phyloP scores from a whole-genome alignment of 306 rosid species.

The Delonix regia region DNA sequence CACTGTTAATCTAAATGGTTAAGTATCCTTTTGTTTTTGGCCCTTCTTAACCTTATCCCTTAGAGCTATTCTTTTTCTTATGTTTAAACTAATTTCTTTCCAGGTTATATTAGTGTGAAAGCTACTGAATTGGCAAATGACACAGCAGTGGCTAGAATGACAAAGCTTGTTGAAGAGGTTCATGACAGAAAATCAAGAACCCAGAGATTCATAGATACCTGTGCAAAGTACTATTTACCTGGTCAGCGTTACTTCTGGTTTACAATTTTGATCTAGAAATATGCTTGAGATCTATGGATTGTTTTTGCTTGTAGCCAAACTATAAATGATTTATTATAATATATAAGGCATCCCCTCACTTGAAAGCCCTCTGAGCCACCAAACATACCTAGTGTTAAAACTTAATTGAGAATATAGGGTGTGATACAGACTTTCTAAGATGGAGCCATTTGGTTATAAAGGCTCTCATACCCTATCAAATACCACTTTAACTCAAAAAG shows the following conservation, averaged over 20 bases:
- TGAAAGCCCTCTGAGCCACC: too few relatives aligned
- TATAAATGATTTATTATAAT: too few relatives aligned
- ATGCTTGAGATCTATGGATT: not conserved
- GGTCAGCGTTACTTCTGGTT: conserved; percentile 39
- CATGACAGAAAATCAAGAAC: conserved; percentile 68
- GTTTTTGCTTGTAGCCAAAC: not conserved
- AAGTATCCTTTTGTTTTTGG: not conserved
- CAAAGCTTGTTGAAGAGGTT: conserved; percentile 87
- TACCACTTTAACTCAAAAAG: too few relatives aligned
- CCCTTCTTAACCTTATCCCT: not conserved
- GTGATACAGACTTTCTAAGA: too few relatives aligned
- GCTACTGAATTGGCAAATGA: conserved; percentile 81
- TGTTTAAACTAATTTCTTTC: conserved; percentile 7
- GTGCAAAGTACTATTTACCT: conserved; percentile 82
- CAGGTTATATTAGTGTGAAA: conserved; percentile 81
- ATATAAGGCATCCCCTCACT: not conserved
- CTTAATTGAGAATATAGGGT: too few relatives aligned
- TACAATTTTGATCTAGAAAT: not conserved
- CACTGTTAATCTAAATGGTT: conserved; percentile 78
- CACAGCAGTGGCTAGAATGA: conserved; percentile 84
- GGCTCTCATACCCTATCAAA: too few relatives aligned
- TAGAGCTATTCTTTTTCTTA: not conserved
- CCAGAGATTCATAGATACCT: conserved; percentile 78
- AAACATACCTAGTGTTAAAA: too few relatives aligned
- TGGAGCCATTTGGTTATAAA: too few relatives aligned